Conservation (phyloP, 208 protist genomes). For the Leishmania mexicana region DNA sequence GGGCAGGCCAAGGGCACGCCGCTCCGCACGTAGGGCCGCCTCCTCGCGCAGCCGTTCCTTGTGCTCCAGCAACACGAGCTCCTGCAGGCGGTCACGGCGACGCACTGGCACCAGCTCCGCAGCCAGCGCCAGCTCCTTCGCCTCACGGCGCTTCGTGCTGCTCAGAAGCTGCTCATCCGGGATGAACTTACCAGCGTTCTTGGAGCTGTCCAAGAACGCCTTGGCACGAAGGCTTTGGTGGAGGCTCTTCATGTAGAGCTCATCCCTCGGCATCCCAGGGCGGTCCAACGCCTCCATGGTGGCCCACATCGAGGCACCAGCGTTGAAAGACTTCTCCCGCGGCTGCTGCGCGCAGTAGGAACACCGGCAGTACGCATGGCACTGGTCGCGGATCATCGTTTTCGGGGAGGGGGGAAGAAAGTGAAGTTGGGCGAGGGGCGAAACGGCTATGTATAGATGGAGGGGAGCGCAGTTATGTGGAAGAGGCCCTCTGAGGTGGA, state of each 20-base stretch:
- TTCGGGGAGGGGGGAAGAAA: not conserved
- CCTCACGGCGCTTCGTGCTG: conserved; percentile 65
- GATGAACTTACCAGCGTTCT: conserved; percentile 74
- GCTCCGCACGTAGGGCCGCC: conserved; percentile 54
- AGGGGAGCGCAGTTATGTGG: not conserved
- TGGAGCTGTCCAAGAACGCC: conserved; percentile 62
- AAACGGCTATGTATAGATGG: not conserved
- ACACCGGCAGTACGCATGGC: conserved; percentile 81
- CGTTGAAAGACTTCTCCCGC: conserved; percentile 25
- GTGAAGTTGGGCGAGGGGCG: not conserved
- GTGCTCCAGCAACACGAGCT: conserved; percentile 86
- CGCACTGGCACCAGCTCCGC: conserved; percentile 75
- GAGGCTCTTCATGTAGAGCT: conserved; percentile 74
- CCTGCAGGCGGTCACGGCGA: conserved; percentile 86
- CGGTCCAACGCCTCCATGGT: conserved; percentile 41
- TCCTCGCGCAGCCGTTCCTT: conserved; percentile 71
- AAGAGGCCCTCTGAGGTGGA: not conserved
- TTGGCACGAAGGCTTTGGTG: conserved; percentile 54
- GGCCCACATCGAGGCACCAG: conserved; percentile 32
- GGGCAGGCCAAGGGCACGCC: conserved; percentile 50
- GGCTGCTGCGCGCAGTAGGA: conserved; percentile 60
- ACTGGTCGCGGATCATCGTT: conserved; percentile 82
- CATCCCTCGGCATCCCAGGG: conserved; percentile 61
- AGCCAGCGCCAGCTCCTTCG: conserved; percentile 61
- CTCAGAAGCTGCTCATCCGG: conserved; percentile 85